Evolutionary conservation across 2,329 filamentous ascomycete species (phyloP), one percentile per base, ranked within the genome.

Genomic region (Epichloe sylvatica): DNA sequence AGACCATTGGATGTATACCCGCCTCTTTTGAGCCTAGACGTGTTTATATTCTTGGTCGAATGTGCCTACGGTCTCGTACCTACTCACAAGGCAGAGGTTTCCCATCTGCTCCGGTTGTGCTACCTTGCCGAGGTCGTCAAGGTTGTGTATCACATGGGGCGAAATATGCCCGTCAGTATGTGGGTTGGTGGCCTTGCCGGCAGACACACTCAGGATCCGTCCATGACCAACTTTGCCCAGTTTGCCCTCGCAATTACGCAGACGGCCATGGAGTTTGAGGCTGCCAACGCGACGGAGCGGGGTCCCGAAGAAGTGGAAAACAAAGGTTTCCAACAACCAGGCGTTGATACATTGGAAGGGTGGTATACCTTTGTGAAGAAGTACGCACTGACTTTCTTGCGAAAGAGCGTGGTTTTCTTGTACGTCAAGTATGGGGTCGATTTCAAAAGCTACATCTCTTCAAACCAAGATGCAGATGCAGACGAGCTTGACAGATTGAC

Each of bases 91-190:
- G 75, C 86, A 38, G 86, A 94, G 49, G 79, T 94, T 40, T 77
- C 83, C 39, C 85, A 95, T 63, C 66, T 97, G 47, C 67, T 97
- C 46, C 81, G 84, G 37, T 71, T 97, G 43, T 96, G 89, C 67
- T 96, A 94, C 62, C 75, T 94, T 49, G 87, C 87, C 3, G 92
- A 98, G 66, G 80, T 98, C 51, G 80, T 94, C 52, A 94, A 94
- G 67, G 81, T 89, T 5, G 75, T 88, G 15, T 74, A 73, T 53
- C 72, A 78, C 58, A 72, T 80, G 62, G 71, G 72, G 23, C 72
- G 71, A 45, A 78, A 78, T 59, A 73, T 79, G 44, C 70, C 75
- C 0, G 62, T 68, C 3, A 65, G 69, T 5, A 67, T 64, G 48
- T 81, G 75, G 72, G 60, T 76, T 11, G 65, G 68, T 25, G 65